A percentile compares a stretch with the other conserved stretches of the same genome.
phyloP scores from a whole-genome alignment of 768 basidiomycete genomes.

The Boletus rubropictus region DNA sequence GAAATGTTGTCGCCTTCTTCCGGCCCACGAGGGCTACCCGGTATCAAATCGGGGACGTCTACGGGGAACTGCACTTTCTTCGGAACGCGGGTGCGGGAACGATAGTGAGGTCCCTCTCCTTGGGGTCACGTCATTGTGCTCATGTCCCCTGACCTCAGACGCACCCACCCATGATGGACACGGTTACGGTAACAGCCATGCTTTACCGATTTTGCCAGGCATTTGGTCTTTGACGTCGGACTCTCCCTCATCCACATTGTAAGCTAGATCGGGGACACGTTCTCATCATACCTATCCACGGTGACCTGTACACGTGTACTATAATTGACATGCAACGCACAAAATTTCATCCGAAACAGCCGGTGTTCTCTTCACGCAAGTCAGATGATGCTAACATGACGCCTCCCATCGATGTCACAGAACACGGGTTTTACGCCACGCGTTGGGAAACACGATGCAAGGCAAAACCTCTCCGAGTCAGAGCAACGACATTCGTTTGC shows the following conservation, averaged over 20 bases:
- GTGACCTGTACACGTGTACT: constrained; percentile 28
- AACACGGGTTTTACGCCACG: constrained; percentile 29
- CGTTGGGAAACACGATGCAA: constrained; percentile 32
- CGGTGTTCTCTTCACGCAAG: constrained; percentile 16
- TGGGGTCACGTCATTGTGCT: constrained; percentile 18
- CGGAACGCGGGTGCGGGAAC: constrained; percentile 75
- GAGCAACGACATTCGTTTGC: constrained; percentile 16
- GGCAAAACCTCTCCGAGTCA: constrained; percentile 14
- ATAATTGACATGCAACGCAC: constrained; percentile 28
- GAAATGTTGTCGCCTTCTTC: constrained; percentile 72
- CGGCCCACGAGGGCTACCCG: constrained; percentile 71
- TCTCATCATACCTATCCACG: constrained; percentile 27
- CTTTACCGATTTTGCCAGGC: constrained; percentile 71
- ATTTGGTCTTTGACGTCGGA: constrained; percentile 38
- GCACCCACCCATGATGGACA: constrained; percentile 89
- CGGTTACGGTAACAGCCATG: constrained; percentile 79
- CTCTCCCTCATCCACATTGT: constrained; percentile 28
- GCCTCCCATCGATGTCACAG: constrained; percentile 16
- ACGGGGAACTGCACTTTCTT: constrained; percentile 79
- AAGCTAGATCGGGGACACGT: constrained; percentile 27
- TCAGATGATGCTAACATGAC: constrained; percentile 16
- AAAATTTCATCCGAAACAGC: constrained; percentile 19
- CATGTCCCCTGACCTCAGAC: constrained; percentile 42
- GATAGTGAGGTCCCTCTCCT: constrained; percentile 47
- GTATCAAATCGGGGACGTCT: constrained; percentile 83